These are phyloP conservation scores for Diaporthe citrichinensis DNA, from an alignment of 2,329 filamentous ascomycete species.

Conservation along the genomic window DNA sequence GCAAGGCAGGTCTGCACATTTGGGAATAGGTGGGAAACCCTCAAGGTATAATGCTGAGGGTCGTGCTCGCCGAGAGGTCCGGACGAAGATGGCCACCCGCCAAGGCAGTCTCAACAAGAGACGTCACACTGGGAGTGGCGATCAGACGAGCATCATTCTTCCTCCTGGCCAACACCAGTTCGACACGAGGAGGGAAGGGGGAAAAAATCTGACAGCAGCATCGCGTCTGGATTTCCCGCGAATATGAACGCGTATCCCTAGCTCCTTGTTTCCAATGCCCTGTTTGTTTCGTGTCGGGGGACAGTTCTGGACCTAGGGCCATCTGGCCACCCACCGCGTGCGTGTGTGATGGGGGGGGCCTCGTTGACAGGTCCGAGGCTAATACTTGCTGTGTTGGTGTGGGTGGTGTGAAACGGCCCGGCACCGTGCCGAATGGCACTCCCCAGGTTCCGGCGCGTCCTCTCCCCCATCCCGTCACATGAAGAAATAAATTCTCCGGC, in stretches of 20 bases:
- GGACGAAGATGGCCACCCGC: constrained; percentile 4
- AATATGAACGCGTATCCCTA: constrained; percentile 4
- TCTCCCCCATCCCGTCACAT: background rate
- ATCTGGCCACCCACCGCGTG: background rate
- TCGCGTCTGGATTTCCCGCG: background rate
- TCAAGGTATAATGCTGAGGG: background rate
- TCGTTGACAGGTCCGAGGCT: background rate
- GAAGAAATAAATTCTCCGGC: constrained; percentile 21
- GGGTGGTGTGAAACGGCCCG: constrained; percentile 28
- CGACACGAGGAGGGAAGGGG: background rate
- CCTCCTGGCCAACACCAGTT: constrained; percentile 1
- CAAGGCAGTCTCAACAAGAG: constrained; percentile 18
- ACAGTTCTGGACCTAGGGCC: background rate
- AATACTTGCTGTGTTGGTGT: constrained; percentile 6
- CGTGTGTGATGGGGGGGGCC: too few relatives aligned
- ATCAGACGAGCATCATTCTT: constrained; percentile 19
- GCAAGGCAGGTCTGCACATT: background rate
- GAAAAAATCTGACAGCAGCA: background rate
- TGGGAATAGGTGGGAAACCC: constrained; percentile 3
- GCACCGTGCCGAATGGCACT: constrained; percentile 25
- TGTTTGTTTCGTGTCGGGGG: constrained; percentile 8
- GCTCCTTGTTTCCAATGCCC: background rate
- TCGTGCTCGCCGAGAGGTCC: constrained; percentile 12
- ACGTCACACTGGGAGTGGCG: constrained; percentile 21
- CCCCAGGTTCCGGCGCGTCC: background rate